These are phyloP conservation scores for Taiozyma sp. DNA, from an alignment of 1,139 yeast genomes.

Conservation along the genomic window DNA sequence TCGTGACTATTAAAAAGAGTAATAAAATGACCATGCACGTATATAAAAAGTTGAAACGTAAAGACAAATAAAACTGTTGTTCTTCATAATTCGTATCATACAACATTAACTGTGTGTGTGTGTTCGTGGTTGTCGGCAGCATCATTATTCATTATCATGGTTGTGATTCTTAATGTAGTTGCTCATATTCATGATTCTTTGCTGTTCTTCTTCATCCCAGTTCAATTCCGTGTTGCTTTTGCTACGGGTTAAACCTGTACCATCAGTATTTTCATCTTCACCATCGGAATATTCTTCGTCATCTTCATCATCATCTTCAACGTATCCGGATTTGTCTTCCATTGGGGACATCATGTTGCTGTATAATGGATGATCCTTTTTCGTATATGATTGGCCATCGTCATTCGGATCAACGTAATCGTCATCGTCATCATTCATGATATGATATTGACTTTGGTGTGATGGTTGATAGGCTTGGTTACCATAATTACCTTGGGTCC, in stretches of 20 bases:
- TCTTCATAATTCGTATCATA: not conserved
- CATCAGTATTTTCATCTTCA: conserved; percentile 20
- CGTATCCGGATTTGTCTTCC: conserved; percentile 20
- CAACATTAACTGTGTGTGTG: not conserved
- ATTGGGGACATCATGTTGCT: conserved; percentile 24
- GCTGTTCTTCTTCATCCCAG: conserved; percentile 36
- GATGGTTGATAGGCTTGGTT: conserved; percentile 8
- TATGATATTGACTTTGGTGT: conserved; percentile 11
- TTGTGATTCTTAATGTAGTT: not conserved
- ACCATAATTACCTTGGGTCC: conserved; percentile 4
- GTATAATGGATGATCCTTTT: conserved; percentile 54
- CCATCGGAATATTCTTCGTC: conserved; percentile 13
- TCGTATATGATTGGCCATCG: conserved; percentile 71
- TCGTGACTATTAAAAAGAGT: not conserved
- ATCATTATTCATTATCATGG: not conserved
- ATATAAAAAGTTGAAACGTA: not conserved
- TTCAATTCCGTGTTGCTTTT: conserved; percentile 34
- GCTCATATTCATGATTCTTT: conserved; percentile 2
- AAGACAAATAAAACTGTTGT: not conserved
- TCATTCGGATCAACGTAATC: conserved; percentile 78
- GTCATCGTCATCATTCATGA: conserved; percentile 40
- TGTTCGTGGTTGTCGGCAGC: not conserved
- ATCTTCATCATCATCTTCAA: conserved; percentile 15
- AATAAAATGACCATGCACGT: not conserved
- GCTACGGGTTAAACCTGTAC: conserved; percentile 33